phyloP scores from a whole-genome alignment of 2,329 filamentous ascomycete species.

The Pseudogymnoascus sp. region DNA sequence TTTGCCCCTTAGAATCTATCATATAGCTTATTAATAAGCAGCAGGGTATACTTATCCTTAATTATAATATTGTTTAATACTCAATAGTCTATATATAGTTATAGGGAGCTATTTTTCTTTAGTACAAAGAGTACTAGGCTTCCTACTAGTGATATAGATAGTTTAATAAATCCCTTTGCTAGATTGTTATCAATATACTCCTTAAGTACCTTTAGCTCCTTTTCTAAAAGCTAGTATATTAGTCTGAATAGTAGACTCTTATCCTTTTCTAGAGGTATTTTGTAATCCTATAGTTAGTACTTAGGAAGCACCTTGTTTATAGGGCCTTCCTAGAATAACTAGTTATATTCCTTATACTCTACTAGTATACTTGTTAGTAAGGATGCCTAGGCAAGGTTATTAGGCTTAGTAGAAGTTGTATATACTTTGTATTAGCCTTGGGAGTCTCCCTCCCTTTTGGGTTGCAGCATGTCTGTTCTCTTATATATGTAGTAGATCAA shows the following conservation, averaged over 20 bases:
- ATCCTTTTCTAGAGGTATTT: not conserved
- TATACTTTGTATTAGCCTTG: not conserved
- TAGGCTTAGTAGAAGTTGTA: not conserved
- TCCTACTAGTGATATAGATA: slow-evolving; percentile 16
- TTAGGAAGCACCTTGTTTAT: not conserved
- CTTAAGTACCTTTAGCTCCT: slow-evolving; percentile 14
- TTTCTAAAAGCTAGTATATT: slow-evolving; percentile 15
- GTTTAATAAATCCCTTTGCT: slow-evolving; percentile 18
- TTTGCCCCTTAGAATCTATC: slow-evolving; percentile 20
- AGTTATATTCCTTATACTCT: not conserved
- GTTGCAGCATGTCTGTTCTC: not conserved
- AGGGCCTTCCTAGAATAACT: not conserved
- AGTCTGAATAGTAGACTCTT: not conserved
- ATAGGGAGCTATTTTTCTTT: slow-evolving; percentile 26
- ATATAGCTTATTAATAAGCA: slow-evolving; percentile 28
- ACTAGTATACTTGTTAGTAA: not conserved
- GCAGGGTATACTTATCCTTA: slow-evolving; percentile 30
- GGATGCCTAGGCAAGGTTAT: not conserved
- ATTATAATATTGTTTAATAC: slow-evolving; percentile 30
- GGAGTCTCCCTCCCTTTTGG: not conserved
- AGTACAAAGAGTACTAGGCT: slow-evolving; percentile 27
- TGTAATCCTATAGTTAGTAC: not conserved
- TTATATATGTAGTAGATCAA: not conserved
- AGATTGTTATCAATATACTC: slow-evolving; percentile 20
- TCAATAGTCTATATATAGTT: slow-evolving; percentile 32